Evolutionary conservation across 2,329 filamentous ascomycete species (phyloP).

Genomic region (Aureobasidium sp.): DNA sequence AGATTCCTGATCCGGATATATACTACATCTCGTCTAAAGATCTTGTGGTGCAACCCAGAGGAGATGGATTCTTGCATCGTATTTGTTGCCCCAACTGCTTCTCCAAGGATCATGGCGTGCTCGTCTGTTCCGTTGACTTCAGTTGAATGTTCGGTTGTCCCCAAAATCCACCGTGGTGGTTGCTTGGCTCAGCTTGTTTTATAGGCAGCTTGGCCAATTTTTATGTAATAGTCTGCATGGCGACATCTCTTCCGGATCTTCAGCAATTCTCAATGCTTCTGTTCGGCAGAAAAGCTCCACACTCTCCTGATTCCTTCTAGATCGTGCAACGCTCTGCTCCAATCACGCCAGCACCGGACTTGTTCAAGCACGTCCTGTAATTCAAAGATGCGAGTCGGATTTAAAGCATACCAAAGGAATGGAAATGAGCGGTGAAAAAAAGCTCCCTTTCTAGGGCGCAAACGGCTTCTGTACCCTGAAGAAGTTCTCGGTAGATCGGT

Average conservation of each 20-base stretch:
- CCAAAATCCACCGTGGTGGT: constrained; percentile 7
- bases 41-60: neutral
- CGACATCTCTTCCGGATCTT: constrained; percentile 9
- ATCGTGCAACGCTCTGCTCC: neutral
- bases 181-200: constrained; percentile 7
- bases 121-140: neutral
- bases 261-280: neutral
- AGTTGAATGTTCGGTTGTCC: neutral
- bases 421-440: constrained; percentile 15
- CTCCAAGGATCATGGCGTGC: neutral
- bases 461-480: constrained; percentile 7
- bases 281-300: neutral
- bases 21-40: neutral
- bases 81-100: neutral
- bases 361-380: neutral
- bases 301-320: constrained; percentile 10
- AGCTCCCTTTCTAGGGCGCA: neutral
- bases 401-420: neutral
- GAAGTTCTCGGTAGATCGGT: constrained; percentile 9
- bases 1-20: constrained; percentile 8
- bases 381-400: neutral
- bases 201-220: neutral
- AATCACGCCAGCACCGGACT: constrained; percentile 1
- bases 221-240: constrained; percentile 14
- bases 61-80: neutral